Conservation (phyloP, 1,139 yeast species). For the Yamadazyma trypodendri region DNA sequence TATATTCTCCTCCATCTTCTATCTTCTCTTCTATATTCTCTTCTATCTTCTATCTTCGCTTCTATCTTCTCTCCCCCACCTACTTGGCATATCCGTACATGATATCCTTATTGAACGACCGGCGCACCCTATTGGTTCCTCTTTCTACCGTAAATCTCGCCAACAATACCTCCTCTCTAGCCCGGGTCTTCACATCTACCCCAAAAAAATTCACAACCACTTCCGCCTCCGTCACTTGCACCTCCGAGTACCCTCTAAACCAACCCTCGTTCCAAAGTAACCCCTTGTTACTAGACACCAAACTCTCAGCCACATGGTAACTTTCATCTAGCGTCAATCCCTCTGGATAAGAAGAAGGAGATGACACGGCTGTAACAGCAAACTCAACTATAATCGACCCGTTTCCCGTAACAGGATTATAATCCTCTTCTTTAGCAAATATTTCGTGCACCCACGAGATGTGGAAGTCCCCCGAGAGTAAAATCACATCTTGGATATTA, state of each 20-base stretch:
- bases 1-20: no score
- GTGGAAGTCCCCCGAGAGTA: constrained; percentile 3
- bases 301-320: neutral
- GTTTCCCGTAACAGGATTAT: neutral
- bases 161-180: constrained; percentile 1
- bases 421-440: constrained; percentile 1
- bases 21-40: no score
- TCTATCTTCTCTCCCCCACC: no score
- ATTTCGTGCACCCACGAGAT: constrained; percentile 4
- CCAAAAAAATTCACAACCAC: neutral
- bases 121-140: constrained; percentile 1
- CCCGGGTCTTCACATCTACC: constrained; percentile 1
- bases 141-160: constrained; percentile 2
- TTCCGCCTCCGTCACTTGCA: neutral
- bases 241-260: constrained; percentile 3
- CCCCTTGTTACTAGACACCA: neutral
- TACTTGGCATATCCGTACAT: constrained; percentile 1
- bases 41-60: no score
- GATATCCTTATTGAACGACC: neutral
- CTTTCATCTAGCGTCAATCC: neutral
- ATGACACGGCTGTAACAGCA: constrained; percentile 1
- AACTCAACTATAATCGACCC: constrained; percentile 2
- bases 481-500: constrained; percentile 1
- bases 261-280: constrained; percentile 3
- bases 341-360: neutral